Evolutionary conservation across 106 monocot species (phyloP).

Genomic region (Dioscorea dumetorum): DNA sequence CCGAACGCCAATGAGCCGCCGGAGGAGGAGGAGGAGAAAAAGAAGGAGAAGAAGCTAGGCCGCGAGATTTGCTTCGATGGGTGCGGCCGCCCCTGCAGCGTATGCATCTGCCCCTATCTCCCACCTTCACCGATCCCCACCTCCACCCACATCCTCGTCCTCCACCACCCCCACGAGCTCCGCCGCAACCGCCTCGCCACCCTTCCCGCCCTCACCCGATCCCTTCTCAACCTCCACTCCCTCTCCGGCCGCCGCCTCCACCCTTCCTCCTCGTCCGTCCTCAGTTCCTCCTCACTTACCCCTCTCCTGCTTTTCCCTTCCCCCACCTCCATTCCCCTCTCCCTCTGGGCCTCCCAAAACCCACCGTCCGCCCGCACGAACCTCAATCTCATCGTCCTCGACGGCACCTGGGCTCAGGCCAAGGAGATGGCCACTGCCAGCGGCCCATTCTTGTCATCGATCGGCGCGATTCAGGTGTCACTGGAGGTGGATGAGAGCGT

Average conservation of each 20-base stretch:
- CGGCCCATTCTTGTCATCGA: constrained; percentile 31
- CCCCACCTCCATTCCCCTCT: constrained; percentile 16
- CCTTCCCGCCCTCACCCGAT: constrained; percentile 22
- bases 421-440: constrained; percentile 81
- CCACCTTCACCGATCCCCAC: constrained; percentile 30
- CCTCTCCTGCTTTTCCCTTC: neutral
- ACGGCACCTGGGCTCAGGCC: constrained; percentile 87
- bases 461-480: constrained; percentile 33
- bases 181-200: constrained; percentile 21
- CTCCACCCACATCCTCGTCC: constrained; percentile 24
- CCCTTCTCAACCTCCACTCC: constrained; percentile 9
- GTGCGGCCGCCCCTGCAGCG: constrained; percentile 19
- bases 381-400: constrained; percentile 51
- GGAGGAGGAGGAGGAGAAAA: neutral
- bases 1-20: neutral
- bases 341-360: constrained; percentile 1
- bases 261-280: constrained; percentile 13
- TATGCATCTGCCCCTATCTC: constrained; percentile 39
- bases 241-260: constrained; percentile 22
- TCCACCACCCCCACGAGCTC: constrained; percentile 48
- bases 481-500: constrained; percentile 10
- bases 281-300: constrained; percentile 6
- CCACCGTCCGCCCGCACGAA: constrained; percentile 6
- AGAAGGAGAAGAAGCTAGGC: neutral
- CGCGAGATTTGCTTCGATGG: constrained; percentile 10